Base-by-base conservation (phyloP, 495 filamentous ascomycete genomes). In the Platismatia glauca region DNA sequence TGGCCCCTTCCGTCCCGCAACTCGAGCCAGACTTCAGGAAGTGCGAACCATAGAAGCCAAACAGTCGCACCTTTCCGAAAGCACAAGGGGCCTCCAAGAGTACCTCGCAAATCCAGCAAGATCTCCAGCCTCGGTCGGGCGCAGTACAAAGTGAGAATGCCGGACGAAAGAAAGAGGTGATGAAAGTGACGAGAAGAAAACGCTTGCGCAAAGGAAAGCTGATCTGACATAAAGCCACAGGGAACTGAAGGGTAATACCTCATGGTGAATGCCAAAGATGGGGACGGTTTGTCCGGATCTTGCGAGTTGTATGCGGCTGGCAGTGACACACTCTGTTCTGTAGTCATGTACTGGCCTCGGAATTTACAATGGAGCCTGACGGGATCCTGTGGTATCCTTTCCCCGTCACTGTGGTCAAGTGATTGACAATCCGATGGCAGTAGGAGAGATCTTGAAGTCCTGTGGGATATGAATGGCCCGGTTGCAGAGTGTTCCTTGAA, bases 161-260 rank as follows among this genome's bases (percentile, higher is more conserved):
- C 1, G 79, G 79, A 1, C 70, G 77, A 31, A 81, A 78, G 79
- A 79, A 80, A 9, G 81, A 83, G 66, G 78, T 80, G 4, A 82
- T 78, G 0, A 83, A 81, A 81, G 67, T 27, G 4, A 67, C 31
- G 39, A 24, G n/a, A 7, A 6, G 52, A 46, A 61, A 57, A 64
- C 58, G 58, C 37, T 41, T 31, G 61, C 60, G 57, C 38, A 65
- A 50, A 29, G 41, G 13, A 58, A 52, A 7, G 27, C 15, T 44
- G 34, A 50, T 24, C 35, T 44, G 18, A 13, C 31, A 16, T 33
- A 16, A 53, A 18, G 41, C 41, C 57, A 63, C 41, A 50, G 29
- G 61, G 55, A 55, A 41, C 31, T 63, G 55, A 67, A 67, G 59
- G 53, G 62, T 61, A 67, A 58, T 67, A 67, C 66, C 66, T 67